Evolutionary conservation across 805 yeast species (phyloP), one percentile per base, ranked within the genome.

Genomic region (Lachancea mirantina): DNA sequence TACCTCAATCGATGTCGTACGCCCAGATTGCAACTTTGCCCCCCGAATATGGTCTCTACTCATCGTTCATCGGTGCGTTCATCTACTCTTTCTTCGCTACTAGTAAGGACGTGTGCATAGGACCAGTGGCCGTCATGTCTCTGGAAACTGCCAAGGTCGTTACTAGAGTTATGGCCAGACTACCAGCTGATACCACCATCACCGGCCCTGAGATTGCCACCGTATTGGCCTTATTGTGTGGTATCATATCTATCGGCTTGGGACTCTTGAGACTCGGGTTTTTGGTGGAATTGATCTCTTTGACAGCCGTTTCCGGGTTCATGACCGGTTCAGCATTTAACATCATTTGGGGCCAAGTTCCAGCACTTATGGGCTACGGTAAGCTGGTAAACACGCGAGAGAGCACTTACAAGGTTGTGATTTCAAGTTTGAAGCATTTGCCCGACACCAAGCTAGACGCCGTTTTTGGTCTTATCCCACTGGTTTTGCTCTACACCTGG

Each of bases 81-180:
- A 74, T 82, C 32, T 88, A 88, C 58, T 80, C 94, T 30, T 72
- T 88, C 49, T 88, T 88, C 61, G 96, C 96, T 9, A 88, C 96
- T 9, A 82, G 94, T 15, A 88, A 88, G 59, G 96, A 88, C 67
- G 95, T 88, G 23, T 81, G 94, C 40, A 87, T 88, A 48, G 96
- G 96, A 17, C 96, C 96, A 8, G 96, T 88, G 22, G 96, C 96
- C 8, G 96, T 88, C 36, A 87, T 88, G 95, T 82, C 94, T 10
- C 57, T 76, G 43, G 88, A 85, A 55, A 85, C 84, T 21, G 78
- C 88, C 30, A 83, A 79, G 55, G 85, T 84, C 35, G 68, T 88
- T 35, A 68, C 74, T 17, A 64, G 66, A 30, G 92, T 87, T 8
- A 72, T 73, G 40, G 63, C 46, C 8, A 70, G 65, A 39, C 65